Evolutionary conservation across 441 rosid species (phyloP).

Genomic region (Breynia disticha): DNA sequence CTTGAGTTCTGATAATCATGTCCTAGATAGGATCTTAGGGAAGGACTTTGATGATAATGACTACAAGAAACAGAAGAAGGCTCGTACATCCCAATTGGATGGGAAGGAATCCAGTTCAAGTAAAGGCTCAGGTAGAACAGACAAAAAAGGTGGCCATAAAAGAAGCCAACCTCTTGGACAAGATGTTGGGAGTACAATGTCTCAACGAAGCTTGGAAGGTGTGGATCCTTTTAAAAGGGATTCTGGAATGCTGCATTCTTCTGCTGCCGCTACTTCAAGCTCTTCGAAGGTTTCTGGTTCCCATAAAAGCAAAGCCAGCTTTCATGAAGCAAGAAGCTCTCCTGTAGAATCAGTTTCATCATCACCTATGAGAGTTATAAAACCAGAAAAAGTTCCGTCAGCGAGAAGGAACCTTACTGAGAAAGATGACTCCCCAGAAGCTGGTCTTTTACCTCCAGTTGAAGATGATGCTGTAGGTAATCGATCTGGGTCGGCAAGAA

Average conservation of each 20-base stretch:
- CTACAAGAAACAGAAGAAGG: slow-evolving; percentile 53
- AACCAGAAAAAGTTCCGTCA: slow-evolving; percentile 36
- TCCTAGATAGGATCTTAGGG: slow-evolving; percentile 25
- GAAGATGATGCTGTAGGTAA: slow-evolving; percentile 60
- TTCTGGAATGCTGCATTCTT: slow-evolving; percentile 39
- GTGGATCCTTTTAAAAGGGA: slow-evolving; percentile 44
- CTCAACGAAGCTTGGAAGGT: slow-evolving; percentile 41
- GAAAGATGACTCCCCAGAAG: slow-evolving; percentile 40
- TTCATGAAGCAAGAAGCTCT: slow-evolving; percentile 70
- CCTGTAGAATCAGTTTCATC: slow-evolving; percentile 96
- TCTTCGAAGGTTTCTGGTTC: slow-evolving; percentile 92
- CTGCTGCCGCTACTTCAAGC: slow-evolving; percentile 73
- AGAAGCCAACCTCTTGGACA: slow-evolving; percentile 32
- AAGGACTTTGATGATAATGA: slow-evolving; percentile 51
- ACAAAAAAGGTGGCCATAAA: slow-evolving; percentile 39
- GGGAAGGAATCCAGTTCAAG: slow-evolving; percentile 54
- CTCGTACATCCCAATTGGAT: slow-evolving; percentile 38
- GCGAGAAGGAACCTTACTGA: slow-evolving; percentile 28
- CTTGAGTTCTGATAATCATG: slow-evolving; percentile 25
- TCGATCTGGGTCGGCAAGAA: slow-evolving; percentile 40
- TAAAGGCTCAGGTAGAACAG: slow-evolving; percentile 42
- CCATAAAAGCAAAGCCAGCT: slow-evolving; percentile 51
- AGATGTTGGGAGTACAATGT: slow-evolving; percentile 28
- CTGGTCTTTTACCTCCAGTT: slow-evolving; percentile 28
- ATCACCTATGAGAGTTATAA: slow-evolving; percentile 63